These are phyloP conservation scores for Cryptococcus sp. DNA, from an alignment of 1,284 basidiomycete genomes.

Conservation along the genomic window DNA sequence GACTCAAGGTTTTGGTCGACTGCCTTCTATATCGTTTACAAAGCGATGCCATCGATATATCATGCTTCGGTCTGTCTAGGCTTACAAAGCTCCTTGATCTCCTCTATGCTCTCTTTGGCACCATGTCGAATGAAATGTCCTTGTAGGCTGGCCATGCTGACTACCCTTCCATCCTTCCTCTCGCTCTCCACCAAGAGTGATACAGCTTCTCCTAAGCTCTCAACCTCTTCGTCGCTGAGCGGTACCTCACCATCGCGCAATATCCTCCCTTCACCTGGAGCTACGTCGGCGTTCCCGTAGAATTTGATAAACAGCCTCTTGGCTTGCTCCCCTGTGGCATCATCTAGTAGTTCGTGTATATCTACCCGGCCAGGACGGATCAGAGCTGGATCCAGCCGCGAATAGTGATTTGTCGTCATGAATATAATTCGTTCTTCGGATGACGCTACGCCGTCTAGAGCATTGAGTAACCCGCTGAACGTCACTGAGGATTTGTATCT, in stretches of 20 bases:
- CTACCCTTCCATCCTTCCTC: slow-evolving; percentile 57
- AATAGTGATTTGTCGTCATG: slow-evolving; percentile 96
- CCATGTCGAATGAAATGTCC: slow-evolving; percentile 83
- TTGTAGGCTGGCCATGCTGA: slow-evolving; percentile 93
- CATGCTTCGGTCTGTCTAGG: slow-evolving; percentile 1
- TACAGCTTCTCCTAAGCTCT: slow-evolving; percentile 60
- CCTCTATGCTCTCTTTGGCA: slow-evolving; percentile 64
- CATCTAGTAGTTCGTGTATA: slow-evolving; percentile 78
- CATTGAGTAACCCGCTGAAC: slow-evolving; percentile 96
- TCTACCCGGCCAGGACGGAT: slow-evolving; percentile 95
- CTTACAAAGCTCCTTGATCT: slow-evolving; percentile 56
- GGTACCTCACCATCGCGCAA: slow-evolving; percentile 49
- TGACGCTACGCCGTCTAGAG: slow-evolving; percentile 94
- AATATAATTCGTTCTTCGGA: slow-evolving; percentile 97
- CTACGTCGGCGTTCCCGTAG: slow-evolving; percentile 57
- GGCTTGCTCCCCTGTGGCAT: slow-evolving; percentile 83
- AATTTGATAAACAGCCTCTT: slow-evolving; percentile 78
- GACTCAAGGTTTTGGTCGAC: no score
- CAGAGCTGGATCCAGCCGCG: slow-evolving; percentile 69
- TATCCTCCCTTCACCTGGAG: slow-evolving; percentile 28
- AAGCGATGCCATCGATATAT: background rate
- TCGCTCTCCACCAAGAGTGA: slow-evolving; percentile 61
- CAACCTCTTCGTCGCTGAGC: slow-evolving; percentile 59
- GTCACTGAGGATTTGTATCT: slow-evolving; percentile 93
- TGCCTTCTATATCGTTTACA: no score